A percentile compares a stretch with the other conserved stretches of the same genome.
Evolutionary conservation across 208 protist species (phyloP).

Genomic region (Borovskyia barvae): DNA sequence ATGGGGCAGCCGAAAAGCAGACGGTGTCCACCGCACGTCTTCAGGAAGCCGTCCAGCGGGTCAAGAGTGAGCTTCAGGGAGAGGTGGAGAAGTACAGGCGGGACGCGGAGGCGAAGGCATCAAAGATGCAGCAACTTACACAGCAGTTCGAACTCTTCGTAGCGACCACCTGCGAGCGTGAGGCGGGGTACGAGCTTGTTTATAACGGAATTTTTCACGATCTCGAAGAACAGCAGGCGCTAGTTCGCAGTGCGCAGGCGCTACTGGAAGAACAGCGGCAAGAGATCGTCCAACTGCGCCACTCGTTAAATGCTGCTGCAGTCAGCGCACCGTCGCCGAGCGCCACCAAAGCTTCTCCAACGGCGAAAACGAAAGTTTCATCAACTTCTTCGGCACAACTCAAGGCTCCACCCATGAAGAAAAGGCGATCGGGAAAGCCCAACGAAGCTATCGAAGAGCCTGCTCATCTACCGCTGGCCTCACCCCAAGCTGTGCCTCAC

Average conservation of each 20-base stretch:
- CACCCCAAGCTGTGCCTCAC: too few relatives aligned
- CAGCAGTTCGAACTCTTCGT: constrained; percentile 71
- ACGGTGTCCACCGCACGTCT: constrained; percentile 12
- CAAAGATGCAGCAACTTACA: constrained; percentile 30
- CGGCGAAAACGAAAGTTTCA: too few relatives aligned
- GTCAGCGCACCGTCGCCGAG: background rate
- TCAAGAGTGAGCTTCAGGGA: constrained; percentile 21
- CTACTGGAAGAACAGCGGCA: constrained; percentile 33
- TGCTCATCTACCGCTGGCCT: too few relatives aligned
- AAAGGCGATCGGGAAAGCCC: too few relatives aligned
- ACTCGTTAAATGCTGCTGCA: constrained; percentile 6
- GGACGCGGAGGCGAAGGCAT: constrained; percentile 23
- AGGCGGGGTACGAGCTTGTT: constrained; percentile 63
- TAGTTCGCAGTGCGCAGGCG: constrained; percentile 32
- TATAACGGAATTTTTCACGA: constrained; percentile 45
- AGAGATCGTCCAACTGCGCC: constrained; percentile 6
- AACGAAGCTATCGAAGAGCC: too few relatives aligned
- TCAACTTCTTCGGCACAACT: too few relatives aligned
- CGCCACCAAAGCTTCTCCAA: background rate
- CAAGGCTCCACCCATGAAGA: too few relatives aligned
- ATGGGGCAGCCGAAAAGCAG: background rate
- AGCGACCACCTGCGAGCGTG: constrained; percentile 55
- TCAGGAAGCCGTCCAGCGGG: constrained; percentile 19
- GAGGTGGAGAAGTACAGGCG: constrained; percentile 18
- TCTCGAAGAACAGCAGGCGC: constrained; percentile 35